Evolutionary conservation across 805 yeast species (phyloP).

Genomic region (Starmera dryadoides): DNA sequence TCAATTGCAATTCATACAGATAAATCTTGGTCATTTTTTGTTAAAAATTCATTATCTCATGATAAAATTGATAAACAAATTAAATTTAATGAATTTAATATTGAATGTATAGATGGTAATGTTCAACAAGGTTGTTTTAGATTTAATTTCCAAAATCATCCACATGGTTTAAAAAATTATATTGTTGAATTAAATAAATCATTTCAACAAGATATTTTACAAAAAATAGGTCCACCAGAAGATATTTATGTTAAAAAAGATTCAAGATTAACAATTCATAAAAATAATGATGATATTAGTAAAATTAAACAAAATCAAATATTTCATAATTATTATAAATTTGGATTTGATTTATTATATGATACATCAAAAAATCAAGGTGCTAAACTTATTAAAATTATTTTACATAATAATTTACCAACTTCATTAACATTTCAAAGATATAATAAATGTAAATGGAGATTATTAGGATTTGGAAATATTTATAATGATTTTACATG

Average conservation of each 20-base stretch:
- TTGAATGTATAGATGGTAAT: constrained; percentile 6
- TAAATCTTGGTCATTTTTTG: constrained; percentile 20
- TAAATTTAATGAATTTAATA: background rate
- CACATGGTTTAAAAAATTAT: constrained; percentile 9
- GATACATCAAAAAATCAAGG: constrained; percentile 23
- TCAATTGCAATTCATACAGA: constrained; percentile 10
- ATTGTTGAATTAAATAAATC: constrained; percentile 32
- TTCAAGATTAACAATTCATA: constrained; percentile 31
- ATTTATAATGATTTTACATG: background rate
- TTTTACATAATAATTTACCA: constrained; percentile 44
- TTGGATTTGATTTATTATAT: constrained; percentile 49
- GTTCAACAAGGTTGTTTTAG: constrained; percentile 13
- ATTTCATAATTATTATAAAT: constrained; percentile 50
- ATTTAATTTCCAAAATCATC: constrained; percentile 20
- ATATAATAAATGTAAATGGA: constrained; percentile 43
- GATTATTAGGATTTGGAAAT: constrained; percentile 13
- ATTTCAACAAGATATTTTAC: constrained; percentile 41
- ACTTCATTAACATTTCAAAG: constrained; percentile 46
- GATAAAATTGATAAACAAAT: background rate
- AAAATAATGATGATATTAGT: constrained; percentile 3
- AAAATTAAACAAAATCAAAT: constrained; percentile 12
- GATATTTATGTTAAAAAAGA: constrained; percentile 41
- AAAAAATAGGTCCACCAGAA: constrained; percentile 49
- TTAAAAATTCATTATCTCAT: background rate
- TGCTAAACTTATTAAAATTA: constrained; percentile 36